Evolutionary conservation across 768 basidiomycete genomes (phyloP), one percentile per base, ranked within the genome.

Genomic region (Pleurotus cornucopiae): DNA sequence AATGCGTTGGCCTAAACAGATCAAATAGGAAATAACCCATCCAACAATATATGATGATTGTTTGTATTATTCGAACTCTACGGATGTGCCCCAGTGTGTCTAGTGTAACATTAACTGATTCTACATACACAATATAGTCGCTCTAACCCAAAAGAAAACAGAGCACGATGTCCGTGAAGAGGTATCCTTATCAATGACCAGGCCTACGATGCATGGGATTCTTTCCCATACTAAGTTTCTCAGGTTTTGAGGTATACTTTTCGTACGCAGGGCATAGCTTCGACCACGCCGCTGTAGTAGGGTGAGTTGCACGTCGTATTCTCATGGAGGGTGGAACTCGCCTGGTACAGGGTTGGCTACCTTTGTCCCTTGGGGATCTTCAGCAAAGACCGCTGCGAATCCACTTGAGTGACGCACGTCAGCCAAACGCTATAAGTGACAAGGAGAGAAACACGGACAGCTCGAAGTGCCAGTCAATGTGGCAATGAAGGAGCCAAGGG

Each of bases 401-500:
- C 54, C 54, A 34, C 54, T 55, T 23, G 12, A 45, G 13, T 3
- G 18, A 38, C 6, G 5, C 5, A 37, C 20, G 30, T 38, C 26
- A 41, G 20, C 16, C 9, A 43, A 7, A 21, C 11, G n/a, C 26
- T 39, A 6, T 5, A 4, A 9, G 12, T 13, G 25, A 13, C 23
- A 7, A 7, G 14, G 16, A 46, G 25, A 7, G 9, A 23, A 34
- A 38, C 23, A 55, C 54, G 6, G 18, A 55, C 54, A 55, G 41
- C 16, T 55, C 54, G 11, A 55, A 38, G 34, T 55, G 54, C 54
- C 54, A 55, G 26, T 55, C 54, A 34, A 55, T 55, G 26, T 55
- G 54, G 54, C 54, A 55, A 46, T 55, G 54, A 34, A 55, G 45
- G 23, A 55, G 39, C 76, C 80, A 82, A 11, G 78, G 75, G 5